Base-by-base conservation (phyloP, 23 red algal genomes). In the Gracilaria caudata region DNA sequence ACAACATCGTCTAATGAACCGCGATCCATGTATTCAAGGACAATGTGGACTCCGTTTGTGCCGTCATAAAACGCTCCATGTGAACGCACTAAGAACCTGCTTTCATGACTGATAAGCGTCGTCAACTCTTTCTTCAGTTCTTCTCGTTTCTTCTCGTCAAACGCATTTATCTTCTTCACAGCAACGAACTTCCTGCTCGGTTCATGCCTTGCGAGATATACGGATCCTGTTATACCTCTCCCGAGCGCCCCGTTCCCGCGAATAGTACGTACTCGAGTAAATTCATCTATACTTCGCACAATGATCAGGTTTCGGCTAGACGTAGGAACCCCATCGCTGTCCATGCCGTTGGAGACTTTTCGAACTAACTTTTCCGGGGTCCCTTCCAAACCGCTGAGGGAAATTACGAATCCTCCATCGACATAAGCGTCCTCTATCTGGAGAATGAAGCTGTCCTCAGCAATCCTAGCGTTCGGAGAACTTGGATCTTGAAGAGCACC, bases 1-100 rank as follows among this genome's bases (percentile, higher is more conserved):
- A 95, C 82, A 25, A 86, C 83, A 46, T 95, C 93, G 26, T 53
- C 43, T 46, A 95, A 77, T 30, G 86, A 73, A 25, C 93, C 93
- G 33, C 85, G 82, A 43, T 95, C 93, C 93, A 95, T 95, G 73
- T 91, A 95, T 55, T 95, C 93, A 8, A 95, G 86, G 21, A 82
- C 73, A 29, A 95, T 66, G 33, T 95, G 84, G 19, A 95, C 86
- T 26, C 40, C 64, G 14, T 68, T 79, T 28, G 28, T 53, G 33
- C 77, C 83, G 44, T 95, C 85, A 28, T 95, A 95, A 64, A 90
- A 95, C 8, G 93, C 93, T 53, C 93, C 93, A 54, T 82, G 89
- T 40, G 87, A 95, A 36, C 93, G 86, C n/a, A 95, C 93, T 8
- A 95, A 79, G 43, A 90, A 95, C 30, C 93, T 68, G 73, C 85